Conservation (phyloP, 1,284 basidiomycete genomes). For the Melampsora americana region DNA sequence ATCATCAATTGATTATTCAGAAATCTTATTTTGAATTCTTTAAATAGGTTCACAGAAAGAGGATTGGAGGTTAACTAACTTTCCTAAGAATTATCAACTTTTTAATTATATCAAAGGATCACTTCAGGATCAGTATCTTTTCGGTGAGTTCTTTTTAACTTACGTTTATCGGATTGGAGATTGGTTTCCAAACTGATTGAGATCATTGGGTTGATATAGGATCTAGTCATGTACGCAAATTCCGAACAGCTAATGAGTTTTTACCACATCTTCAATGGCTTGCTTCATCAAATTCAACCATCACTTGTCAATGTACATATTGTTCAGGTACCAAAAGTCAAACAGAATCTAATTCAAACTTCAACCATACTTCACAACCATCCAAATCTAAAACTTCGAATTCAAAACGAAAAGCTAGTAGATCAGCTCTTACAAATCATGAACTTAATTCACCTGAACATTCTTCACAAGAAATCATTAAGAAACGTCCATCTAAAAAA, state of each 20-base stretch:
- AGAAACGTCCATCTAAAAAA: neutral
- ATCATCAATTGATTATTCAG: neutral
- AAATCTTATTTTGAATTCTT: neutral
- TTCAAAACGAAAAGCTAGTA: neutral
- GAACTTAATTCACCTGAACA: neutral
- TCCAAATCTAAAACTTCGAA: neutral
- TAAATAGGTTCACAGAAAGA: constrained; percentile 14
- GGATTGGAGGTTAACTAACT: constrained; percentile 15
- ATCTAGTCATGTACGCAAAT: constrained; percentile 8
- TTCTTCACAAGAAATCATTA: neutral
- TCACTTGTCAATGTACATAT: constrained; percentile 71
- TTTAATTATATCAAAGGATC: constrained; percentile 25
- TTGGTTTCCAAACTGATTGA: constrained; percentile 36
- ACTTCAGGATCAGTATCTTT: constrained; percentile 13
- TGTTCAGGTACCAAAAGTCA: constrained; percentile 66
- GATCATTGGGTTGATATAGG: constrained; percentile 57
- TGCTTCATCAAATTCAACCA: constrained; percentile 43
- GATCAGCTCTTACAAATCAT: neutral
- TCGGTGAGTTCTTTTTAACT: constrained; percentile 12
- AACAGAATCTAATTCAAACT: constrained; percentile 63
- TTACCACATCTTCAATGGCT: constrained; percentile 34
- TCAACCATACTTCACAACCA: constrained; percentile 57
- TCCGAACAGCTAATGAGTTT: constrained; percentile 34
- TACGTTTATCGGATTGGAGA: constrained; percentile 48
- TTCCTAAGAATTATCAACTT: constrained; percentile 39